Evolutionary conservation across 176 grass and related monocot genomes (phyloP).

Genomic region (Echinochloa phyllopogon): DNA sequence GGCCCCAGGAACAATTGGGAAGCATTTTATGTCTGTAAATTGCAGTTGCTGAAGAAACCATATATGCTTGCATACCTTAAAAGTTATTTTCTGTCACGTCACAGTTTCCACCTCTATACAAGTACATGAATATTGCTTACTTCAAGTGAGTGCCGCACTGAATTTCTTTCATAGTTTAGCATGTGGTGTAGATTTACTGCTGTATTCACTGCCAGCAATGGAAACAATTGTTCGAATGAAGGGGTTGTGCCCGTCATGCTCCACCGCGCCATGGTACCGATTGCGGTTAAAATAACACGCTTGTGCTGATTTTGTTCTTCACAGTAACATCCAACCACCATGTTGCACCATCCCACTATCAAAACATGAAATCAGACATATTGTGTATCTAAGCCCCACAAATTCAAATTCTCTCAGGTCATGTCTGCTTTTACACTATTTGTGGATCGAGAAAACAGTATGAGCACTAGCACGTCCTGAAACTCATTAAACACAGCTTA

Average conservation of each 20-base stretch:
- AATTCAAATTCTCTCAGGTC: neutral
- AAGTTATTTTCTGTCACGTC: neutral
- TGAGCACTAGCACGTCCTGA: neutral
- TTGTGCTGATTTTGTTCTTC: slow-evolving; percentile 11
- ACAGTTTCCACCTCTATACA: neutral
- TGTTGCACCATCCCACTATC: neutral
- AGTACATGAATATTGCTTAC: neutral
- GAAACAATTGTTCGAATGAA: neutral
- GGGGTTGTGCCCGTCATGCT: neutral
- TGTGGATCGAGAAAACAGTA: neutral
- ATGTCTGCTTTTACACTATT: neutral
- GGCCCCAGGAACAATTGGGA: neutral
- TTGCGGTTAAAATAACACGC: neutral
- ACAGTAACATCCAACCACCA: neutral
- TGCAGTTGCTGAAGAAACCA: neutral
- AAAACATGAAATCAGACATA: neutral
- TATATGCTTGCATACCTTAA: neutral
- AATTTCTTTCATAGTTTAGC: neutral
- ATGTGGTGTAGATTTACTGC: neutral
- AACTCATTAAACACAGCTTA: neutral
- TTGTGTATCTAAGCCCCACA: neutral
- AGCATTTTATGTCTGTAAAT: neutral
- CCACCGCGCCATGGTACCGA: neutral
- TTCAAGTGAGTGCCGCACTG: neutral
- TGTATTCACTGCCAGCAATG: neutral